Conservation (phyloP, 805 yeast species). For the Zygotorulaspora danielsina region DNA sequence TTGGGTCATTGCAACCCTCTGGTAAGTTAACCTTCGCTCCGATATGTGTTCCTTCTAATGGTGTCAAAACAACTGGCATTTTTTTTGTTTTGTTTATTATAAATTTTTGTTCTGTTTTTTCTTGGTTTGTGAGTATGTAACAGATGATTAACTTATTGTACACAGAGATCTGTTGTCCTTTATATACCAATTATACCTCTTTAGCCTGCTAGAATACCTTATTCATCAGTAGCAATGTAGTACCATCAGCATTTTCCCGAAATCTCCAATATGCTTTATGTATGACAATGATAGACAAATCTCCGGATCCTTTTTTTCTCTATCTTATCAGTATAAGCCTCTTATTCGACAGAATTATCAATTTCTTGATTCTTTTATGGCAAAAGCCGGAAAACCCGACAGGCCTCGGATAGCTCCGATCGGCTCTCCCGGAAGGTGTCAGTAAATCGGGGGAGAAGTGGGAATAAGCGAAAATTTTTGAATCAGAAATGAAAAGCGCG, state of each 20-base stretch:
- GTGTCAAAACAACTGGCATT: conserved; percentile 22
- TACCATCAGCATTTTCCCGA: conserved; percentile 2
- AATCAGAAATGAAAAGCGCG: too few species aligned
- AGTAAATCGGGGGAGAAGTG: too few species aligned
- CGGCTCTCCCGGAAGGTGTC: too few species aligned
- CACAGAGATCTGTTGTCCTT: too few species aligned
- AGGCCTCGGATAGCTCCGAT: too few species aligned
- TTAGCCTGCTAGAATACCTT: too few species aligned
- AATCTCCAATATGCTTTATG: not conserved
- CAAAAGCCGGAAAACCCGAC: conserved; percentile 2
- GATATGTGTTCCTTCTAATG: conserved; percentile 40
- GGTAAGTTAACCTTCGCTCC: conserved; percentile 72
- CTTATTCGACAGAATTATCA: too few species aligned
- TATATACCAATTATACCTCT: too few species aligned
- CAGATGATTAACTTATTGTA: too few species aligned
- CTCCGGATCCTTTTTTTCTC: too few species aligned
- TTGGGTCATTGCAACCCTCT: conserved; percentile 67
- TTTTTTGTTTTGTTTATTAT: not conserved
- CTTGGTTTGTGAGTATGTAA: not conserved
- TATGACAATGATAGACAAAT: too few species aligned
- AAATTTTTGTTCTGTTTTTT: not conserved
- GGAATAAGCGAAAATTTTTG: too few species aligned
- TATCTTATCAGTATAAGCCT: not conserved
- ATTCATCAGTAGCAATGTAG: not conserved
- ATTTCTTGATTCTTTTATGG: not conserved